Base-by-base conservation (phyloP, 129 eudicot genomes). In the Centella asiatica region DNA sequence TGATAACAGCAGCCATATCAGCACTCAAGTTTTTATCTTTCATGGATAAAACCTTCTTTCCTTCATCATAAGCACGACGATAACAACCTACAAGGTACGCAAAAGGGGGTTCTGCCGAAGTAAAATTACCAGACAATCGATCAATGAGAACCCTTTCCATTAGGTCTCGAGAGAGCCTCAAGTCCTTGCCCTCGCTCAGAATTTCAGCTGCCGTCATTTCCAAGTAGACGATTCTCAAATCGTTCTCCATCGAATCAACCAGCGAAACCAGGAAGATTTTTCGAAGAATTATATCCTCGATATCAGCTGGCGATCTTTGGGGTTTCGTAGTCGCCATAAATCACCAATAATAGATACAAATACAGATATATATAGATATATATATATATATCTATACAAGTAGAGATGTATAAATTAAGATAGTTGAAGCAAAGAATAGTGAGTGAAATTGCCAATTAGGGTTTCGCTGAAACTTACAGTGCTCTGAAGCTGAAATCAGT, bases 161-260 rank as follows among this genome's bases (percentile, higher is more conserved):
- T 42, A 84, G 67, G 60, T 92, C 95, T 40, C 82, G 59, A 24
- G 82, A 81, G 1, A 92, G 65, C 27, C 39, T 71, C 69, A 92
- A 62, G 40, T 92, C 90, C 52, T 74, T 74, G 10, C 94, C 94
- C 74, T 92, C 98, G 70, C 90, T 81, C 25, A 92, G 34, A 52
- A 92, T 77, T 72, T 92, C 95, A 5, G 98, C 98, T 28, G 98
- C 95, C 32, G 98, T 74, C 83, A 84, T 68, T 76, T 92, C 95
- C 54, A 92, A 80, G 72, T 87, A 92, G 50, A 84, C 94, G 10
- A 87, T 42, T 32, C 90, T 60, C 4, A 84, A 28, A 74, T 87
- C 95, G 44, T 69, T 81, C 25, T 76, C 79, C 95, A 87, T 87
- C 14, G 95, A 81, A 74, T 92, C 95, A 20, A 66, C 23, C 12